Percentiles rank a stretch among this genome's conserved stretches.
Conservation (phyloP, 2,329 filamentous ascomycete species). For the Pezizomycotina sp. region DNA sequence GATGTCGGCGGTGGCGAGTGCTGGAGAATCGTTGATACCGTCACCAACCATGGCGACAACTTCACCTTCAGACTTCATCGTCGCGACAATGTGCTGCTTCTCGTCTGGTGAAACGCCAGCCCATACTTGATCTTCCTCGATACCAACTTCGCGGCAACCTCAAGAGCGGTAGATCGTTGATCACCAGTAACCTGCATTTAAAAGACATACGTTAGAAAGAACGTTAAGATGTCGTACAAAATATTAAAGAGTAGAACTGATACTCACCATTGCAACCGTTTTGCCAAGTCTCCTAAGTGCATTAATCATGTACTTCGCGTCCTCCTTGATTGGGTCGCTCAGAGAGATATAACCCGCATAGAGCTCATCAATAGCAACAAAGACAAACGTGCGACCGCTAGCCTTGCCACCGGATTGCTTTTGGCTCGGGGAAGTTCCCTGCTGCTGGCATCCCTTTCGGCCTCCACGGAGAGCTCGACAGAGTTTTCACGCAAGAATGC, state of each 20-base stretch:
- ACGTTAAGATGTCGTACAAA: conserved; percentile 4
- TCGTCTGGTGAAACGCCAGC: conserved; percentile 81
- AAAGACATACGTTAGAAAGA: background rate
- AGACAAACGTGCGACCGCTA: conserved; percentile 69
- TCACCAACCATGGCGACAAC: conserved; percentile 94
- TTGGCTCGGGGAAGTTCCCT: conserved; percentile 24
- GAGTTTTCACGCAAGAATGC: conserved; percentile 56
- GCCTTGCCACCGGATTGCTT: conserved; percentile 30
- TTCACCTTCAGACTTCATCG: conserved; percentile 57
- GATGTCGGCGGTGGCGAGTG: conserved; percentile 77
- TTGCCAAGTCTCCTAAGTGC: conserved; percentile 75
- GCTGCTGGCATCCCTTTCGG: conserved; percentile 42
- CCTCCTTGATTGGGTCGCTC: conserved; percentile 79
- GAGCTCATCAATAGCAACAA: conserved; percentile 65
- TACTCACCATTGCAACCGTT: conserved; percentile 54
- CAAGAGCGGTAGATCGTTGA: conserved; percentile 64
- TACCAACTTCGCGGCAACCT: conserved; percentile 72
- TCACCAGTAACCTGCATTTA: conserved; percentile 55
- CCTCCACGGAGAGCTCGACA: conserved; percentile 47
- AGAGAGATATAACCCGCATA: conserved; percentile 74
- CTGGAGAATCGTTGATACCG: conserved; percentile 95
- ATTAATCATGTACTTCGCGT: conserved; percentile 61
- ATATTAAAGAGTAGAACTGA: background rate
- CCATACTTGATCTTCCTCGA: conserved; percentile 56
- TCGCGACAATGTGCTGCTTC: conserved; percentile 70